Evolutionary conservation across 2,329 filamentous ascomycete genomes (phyloP), one percentile per base, ranked within the genome.

Genomic region (Fusarium multiceps): DNA sequence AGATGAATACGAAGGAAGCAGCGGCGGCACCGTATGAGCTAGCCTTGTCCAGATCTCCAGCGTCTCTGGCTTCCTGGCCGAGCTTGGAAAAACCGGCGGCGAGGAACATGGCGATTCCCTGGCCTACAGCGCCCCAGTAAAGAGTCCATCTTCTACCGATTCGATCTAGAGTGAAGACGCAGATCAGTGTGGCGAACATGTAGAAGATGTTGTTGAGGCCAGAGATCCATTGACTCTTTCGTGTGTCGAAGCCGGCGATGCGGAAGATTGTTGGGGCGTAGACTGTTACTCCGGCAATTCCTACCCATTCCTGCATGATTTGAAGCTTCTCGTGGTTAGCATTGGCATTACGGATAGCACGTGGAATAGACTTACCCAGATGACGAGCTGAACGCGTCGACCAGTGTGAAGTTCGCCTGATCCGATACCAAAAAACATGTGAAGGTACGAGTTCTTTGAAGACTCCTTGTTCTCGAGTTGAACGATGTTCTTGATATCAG

Each of bases 81-180:
- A 92, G 86, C 1, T 84, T 72, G 1, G 70, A 73, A 16, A 74
- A 72, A 3, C 55, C 90, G 7, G 89, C 90, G 1, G 87, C 89
- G 4, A 89, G 82, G 69, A 91, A 91, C 87, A 92, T 90, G 60
- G 87, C 85, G 27, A 92, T 87, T 1, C 86, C 89, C 68, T 91
- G 89, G 0, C 82, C 89, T 0, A 87, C 81, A 0, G 89, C 85
- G 1, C 90, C 90, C 89, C 89, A 92, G 74, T 90, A 92, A 1
- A 92, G 79, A 0, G 89, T 92, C 87, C 88, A 89, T 16, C 90
- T 85, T 13, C 90, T 85, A 8, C 90, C 90, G 56, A 93, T 91
- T 0, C 87, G 84, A 72, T 92, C 90, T 0, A 92, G 80, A 0
- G 90, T 92, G 72, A 92, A 92, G 53, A 92, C 90, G 59, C 88